phyloP scores from a whole-genome alignment of 208 protist species.

The Acanthamoeba royreba region DNA sequence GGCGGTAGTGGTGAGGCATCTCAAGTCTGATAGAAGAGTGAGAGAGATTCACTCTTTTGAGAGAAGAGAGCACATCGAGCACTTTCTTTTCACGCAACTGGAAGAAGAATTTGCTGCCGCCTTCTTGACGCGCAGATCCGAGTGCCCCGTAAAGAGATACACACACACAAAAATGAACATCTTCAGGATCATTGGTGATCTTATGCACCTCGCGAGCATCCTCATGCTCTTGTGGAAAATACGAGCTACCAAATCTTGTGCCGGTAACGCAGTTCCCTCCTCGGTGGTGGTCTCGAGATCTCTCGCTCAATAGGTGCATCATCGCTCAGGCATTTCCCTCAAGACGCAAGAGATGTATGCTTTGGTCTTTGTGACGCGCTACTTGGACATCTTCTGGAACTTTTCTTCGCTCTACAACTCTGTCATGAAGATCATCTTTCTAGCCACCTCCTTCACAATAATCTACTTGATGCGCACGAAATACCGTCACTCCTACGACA shows the following conservation, averaged over 20 bases:
- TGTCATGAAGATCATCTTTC: slow-evolving; percentile 82
- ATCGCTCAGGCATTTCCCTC: slow-evolving; percentile 69
- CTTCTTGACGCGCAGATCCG: neutral
- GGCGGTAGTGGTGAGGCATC: no score
- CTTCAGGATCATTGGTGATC: slow-evolving; percentile 79
- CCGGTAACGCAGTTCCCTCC: slow-evolving; percentile 46
- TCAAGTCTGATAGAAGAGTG: no score
- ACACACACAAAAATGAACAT: slow-evolving; percentile 72
- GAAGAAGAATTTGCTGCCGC: no score
- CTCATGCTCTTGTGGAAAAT: slow-evolving; percentile 77
- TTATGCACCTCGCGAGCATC: slow-evolving; percentile 76
- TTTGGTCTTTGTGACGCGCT: slow-evolving; percentile 73
- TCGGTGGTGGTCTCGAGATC: neutral
- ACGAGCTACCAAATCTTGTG: slow-evolving; percentile 51
- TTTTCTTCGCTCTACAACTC: slow-evolving; percentile 77
- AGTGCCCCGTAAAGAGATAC: neutral
- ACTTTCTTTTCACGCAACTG: no score
- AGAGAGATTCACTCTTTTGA: no score
- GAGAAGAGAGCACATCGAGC: no score
- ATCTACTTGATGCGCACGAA: slow-evolving; percentile 77
- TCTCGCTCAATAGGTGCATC: neutral
- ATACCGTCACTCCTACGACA: slow-evolving; percentile 61
- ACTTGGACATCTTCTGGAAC: slow-evolving; percentile 79
- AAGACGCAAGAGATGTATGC: slow-evolving; percentile 79
- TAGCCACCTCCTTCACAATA: slow-evolving; percentile 69